Evolutionary conservation across 768 basidiomycete species (phyloP), one percentile per base, ranked within the genome.

Genomic region (Rhodotorula diobovata): DNA sequence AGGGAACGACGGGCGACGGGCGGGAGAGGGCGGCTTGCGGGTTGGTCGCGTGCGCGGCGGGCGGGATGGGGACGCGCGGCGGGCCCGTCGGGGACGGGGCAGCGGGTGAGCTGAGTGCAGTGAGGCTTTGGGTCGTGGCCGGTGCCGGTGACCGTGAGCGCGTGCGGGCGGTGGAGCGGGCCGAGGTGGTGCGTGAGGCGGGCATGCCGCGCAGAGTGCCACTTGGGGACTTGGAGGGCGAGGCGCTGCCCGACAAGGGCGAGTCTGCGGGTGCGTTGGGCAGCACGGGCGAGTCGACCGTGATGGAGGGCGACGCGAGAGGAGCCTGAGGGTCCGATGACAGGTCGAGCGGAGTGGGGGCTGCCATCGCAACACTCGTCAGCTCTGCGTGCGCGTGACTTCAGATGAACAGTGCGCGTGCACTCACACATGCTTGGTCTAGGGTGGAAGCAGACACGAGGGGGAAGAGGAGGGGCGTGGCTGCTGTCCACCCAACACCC

Each of bases 1-100:
- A 61, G 4, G 66, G 70, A 7, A 71, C 66, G 56, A 67, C 66
- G 34, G 70, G 66, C 9, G 56, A 34, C 11, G 65, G 70, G 11
- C 65, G 37, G 20, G 58, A 43, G 41, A 59, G 21, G 18, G 43
- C 23, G 16, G 25, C 37, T 37, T 37, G 12, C 20, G 25, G 21
- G 41, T 18, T 35, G 70, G 16, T 28, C 23, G 21, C 39, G 39
- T 18, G 25, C 34, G 32, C 56, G 35, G 14, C 48, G 61, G 18
- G 54, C 37, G 14, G 56, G 11, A 6, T 9, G 21, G 63, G 14
- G 53, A 28, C 15, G 32, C 14, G 53, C 20, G 53, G 16, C 28
- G 53, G 2, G 16, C 53, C 53, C 30, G 21, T n/a, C 28, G 58
- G 35, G 5, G 39, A 15, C 41, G 16, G 8, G n/a, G 41, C 28